phyloP scores from a whole-genome alignment of 257 asterid species.

The Capsicum baccatum region DNA sequence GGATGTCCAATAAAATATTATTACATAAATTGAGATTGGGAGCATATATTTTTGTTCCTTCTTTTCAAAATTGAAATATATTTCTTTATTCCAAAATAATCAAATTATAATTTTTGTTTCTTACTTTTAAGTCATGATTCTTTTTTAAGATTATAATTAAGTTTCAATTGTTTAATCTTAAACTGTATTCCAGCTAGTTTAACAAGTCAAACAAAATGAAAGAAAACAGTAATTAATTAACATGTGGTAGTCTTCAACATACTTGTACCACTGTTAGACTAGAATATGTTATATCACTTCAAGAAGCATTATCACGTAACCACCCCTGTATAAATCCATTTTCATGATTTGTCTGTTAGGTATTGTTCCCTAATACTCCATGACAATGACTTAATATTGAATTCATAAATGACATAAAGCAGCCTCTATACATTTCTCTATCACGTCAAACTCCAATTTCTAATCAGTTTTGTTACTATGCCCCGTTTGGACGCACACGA shows the following conservation, averaged over 20 bases:
- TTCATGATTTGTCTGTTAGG: not conserved
- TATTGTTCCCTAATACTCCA: not conserved
- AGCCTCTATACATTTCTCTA: not conserved
- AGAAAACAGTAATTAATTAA: not conserved
- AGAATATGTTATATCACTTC: not conserved
- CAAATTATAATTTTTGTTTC: not conserved
- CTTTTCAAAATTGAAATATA: not conserved
- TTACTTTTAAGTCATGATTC: not conserved
- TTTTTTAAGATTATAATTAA: not conserved
- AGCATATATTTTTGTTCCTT: not conserved
- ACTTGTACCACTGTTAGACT: not conserved
- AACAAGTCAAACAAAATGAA: not conserved
- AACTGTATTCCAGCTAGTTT: not conserved
- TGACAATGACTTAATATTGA: not conserved
- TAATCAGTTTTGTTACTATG: not conserved
- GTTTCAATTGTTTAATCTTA: not conserved
- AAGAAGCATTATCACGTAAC: conserved; percentile 16
- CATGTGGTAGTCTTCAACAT: not conserved
- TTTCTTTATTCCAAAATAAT: not conserved
- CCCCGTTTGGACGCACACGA: not conserved
- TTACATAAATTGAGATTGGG: not conserved
- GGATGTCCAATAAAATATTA: not conserved
- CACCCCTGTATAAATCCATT: not conserved
- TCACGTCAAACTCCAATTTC: not conserved
- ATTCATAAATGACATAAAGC: not conserved